Percentiles rank a stretch among this genome's conserved stretches.
Evolutionary conservation across 1,139 yeast genomes (phyloP).

Genomic region (Taiozyma sp.): DNA sequence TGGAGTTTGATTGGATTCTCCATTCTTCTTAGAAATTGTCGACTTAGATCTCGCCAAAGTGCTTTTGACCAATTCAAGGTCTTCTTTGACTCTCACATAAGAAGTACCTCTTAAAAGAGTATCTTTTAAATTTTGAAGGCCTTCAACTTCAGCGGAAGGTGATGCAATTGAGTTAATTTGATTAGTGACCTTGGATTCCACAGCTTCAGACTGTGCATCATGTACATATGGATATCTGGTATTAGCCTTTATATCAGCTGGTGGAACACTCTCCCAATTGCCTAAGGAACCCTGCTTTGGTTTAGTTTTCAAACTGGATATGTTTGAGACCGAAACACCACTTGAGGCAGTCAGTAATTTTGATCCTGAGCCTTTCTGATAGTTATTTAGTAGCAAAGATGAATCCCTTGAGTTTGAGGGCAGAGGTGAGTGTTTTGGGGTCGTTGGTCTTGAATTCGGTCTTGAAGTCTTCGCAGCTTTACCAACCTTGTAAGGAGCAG

Average conservation of each 20-base stretch:
- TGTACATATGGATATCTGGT: background rate
- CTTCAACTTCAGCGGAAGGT: background rate
- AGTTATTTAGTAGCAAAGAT: background rate
- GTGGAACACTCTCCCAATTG: background rate
- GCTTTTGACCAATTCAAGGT: constrained; percentile 4
- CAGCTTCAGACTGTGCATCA: background rate
- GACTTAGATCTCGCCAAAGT: constrained; percentile 11
- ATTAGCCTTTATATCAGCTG: background rate
- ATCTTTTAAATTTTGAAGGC: constrained; percentile 3
- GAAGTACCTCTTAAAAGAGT: constrained; percentile 5
- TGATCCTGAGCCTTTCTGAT: background rate
- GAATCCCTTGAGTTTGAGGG: background rate
- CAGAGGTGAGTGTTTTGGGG: background rate
- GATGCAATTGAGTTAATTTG: background rate
- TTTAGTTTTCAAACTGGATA: background rate
- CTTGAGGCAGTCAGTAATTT: background rate
- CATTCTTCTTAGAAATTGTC: constrained; percentile 1
- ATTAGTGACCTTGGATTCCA: background rate
- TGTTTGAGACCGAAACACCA: background rate
- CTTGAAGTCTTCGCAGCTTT: background rate
- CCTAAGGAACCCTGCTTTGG: background rate
- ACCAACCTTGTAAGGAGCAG: background rate
- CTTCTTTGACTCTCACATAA: constrained; percentile 1
- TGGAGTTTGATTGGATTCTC: constrained; percentile 1
- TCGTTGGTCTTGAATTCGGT: background rate